phyloP scores from a whole-genome alignment of 768 basidiomycete species.

The Boletus rubescentipes region DNA sequence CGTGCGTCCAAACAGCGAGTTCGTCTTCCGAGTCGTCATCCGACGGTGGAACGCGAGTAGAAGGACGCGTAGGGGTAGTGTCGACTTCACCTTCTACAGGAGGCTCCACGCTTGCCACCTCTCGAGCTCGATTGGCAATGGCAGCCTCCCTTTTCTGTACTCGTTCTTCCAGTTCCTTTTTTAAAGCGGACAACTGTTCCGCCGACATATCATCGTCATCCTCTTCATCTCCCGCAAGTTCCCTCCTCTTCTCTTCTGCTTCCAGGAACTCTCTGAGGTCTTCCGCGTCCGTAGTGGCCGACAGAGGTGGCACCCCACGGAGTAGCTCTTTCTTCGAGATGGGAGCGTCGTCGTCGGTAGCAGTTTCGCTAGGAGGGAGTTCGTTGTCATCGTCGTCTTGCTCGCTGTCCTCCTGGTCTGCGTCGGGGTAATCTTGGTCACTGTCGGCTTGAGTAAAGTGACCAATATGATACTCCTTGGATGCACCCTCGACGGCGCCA shows the following conservation, averaged over 20 bases:
- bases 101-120: not conserved
- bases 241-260: constrained; percentile 55
- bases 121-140: constrained; percentile 3
- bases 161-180: constrained; percentile 17
- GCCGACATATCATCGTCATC: constrained; percentile 26
- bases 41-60: constrained; percentile 2
- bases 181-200: constrained; percentile 16
- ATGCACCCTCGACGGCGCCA: constrained; percentile 54
- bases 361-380: constrained; percentile 36
- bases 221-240: constrained; percentile 33
- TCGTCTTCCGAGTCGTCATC: constrained; percentile 50
- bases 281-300: constrained; percentile 50
- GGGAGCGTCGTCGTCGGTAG: constrained; percentile 27
- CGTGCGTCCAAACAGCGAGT: constrained; percentile 40
- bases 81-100: constrained; percentile 8
- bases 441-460: constrained; percentile 43
- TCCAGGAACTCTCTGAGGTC: constrained; percentile 68
- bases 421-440: constrained; percentile 40
- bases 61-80: constrained; percentile 16
- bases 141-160: constrained; percentile 10
- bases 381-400: constrained; percentile 60
- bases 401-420: constrained; percentile 43
- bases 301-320: constrained; percentile 45
- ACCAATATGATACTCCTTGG: constrained; percentile 50
- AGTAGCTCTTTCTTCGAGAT: constrained; percentile 33